Conservation (phyloP, 2,329 filamentous ascomycete genomes). For the Alternaria atra region DNA sequence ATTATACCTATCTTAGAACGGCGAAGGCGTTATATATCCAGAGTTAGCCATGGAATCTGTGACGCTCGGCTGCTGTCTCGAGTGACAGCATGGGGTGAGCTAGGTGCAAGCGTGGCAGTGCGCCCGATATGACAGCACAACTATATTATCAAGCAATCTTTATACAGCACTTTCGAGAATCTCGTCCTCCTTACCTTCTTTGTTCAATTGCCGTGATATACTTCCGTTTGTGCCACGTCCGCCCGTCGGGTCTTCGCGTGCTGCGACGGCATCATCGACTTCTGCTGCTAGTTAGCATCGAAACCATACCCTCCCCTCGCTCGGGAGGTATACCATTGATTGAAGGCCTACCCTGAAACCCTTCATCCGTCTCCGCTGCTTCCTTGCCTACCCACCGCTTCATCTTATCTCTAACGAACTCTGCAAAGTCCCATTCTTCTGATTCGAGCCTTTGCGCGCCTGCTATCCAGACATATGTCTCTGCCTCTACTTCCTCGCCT, state of each 20-base stretch:
- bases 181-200: constrained; percentile 26
- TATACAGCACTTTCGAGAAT: constrained; percentile 46
- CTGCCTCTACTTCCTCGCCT: constrained; percentile 53
- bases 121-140: neutral
- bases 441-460: constrained; percentile 66
- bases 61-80: neutral
- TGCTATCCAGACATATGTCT: constrained; percentile 63
- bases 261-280: constrained; percentile 56
- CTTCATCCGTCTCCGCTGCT: constrained; percentile 56
- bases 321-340: constrained; percentile 26
- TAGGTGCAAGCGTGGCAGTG: neutral
- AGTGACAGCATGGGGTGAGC: neutral
- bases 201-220: constrained; percentile 51
- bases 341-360: constrained; percentile 54
- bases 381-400: constrained; percentile 62
- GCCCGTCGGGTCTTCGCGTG: constrained; percentile 54
- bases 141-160: neutral
- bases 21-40: constrained; percentile 13
- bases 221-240: constrained; percentile 54
- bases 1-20: constrained; percentile 4
- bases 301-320: neutral
- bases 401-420: constrained; percentile 81
- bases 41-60: neutral
- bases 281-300: constrained; percentile 41
- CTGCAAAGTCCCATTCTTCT: constrained; percentile 86